A percentile compares a stretch with the other conserved stretches of the same genome.
Evolutionary conservation across 768 basidiomycete species (phyloP).

Genomic region (Mycena polygramma): DNA sequence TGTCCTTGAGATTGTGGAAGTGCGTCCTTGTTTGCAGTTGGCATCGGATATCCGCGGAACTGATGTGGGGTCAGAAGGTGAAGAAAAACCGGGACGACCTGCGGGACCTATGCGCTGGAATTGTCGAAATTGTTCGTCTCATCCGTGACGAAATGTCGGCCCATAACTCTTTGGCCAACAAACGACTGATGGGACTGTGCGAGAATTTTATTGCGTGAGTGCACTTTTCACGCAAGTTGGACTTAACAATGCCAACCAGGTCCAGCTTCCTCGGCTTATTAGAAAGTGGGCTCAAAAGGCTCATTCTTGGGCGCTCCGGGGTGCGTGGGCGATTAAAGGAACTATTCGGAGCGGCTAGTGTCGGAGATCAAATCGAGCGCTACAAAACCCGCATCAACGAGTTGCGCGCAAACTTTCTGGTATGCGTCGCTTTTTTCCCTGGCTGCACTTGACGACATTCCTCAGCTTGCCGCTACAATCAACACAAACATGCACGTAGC

Average conservation of each 20-base stretch:
- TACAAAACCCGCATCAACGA: constrained; percentile 12
- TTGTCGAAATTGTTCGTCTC: constrained; percentile 6
- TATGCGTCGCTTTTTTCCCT: not conserved
- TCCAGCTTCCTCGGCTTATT: not conserved
- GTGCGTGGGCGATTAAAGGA: constrained; percentile 1
- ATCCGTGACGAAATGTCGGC: not conserved
- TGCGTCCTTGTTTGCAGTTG: too few species aligned
- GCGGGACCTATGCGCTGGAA: constrained; percentile 5
- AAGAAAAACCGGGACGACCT: constrained; percentile 19
- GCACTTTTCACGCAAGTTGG: not conserved
- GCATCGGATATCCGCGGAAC: not conserved
- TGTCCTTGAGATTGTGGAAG: constrained; percentile 23
- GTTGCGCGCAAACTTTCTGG: constrained; percentile 10
- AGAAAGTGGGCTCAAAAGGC: not conserved
- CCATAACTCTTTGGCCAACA: not conserved
- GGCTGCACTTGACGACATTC: not conserved
- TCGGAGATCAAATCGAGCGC: constrained; percentile 8
- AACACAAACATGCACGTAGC: constrained; percentile 2
- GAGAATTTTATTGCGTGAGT: constrained; percentile 10
- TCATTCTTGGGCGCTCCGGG: not conserved
- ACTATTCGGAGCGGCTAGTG: not conserved
- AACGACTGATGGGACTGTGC: constrained; percentile 1
- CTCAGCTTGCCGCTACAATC: not conserved
- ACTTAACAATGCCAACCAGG: not conserved
- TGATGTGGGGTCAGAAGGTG: constrained; percentile 1